Base-by-base conservation (phyloP, 805 yeast species). In the Debaryomyces hansenii region DNA sequence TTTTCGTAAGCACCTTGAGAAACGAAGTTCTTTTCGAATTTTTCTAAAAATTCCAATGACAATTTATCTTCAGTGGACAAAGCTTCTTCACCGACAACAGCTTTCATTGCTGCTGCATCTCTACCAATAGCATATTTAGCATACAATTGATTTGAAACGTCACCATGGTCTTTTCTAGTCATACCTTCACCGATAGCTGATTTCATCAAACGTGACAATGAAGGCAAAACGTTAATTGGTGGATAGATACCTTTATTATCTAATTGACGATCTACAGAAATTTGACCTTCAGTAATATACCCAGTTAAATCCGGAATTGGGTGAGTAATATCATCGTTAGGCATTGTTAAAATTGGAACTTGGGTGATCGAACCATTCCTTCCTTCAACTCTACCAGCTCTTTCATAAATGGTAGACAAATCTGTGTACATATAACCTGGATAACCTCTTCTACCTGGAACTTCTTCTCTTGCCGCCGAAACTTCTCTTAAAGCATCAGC, bases 361-460 rank as follows among this genome's bases (percentile, higher is more conserved):
- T 94, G 99, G 40, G 99, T 94, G 67, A 94, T 94, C 40, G 99
- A 94, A 69, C 99, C 99, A 65, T 94, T 94, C 77, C 99, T 87
- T 57, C 99, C 99, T 76, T 94, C 99, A 53, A 94, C 98, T 79
- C 99, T 88, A 70, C 99, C 99, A 39, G 99, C 99, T 79, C 99
- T 89, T 78, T 94, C 99, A 72, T 94, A 94, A 64, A 94, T 90
- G 43, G 98, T 94, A 42, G 98, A 89, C 79, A 94, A 89, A 85
- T 94, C 99, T 40, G 99, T 94, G 77, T 94, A 94, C 99, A 94
- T 94, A 73, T 94, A 94, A 87, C 99, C 99, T 55, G 99, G 99
- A 74, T 94, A 94, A 80, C 99, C 99, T 85, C 99, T 90, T 83
- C 99, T 90, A 80, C 99, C 99, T 67, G 99, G 99, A 40, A 94